Evolutionary conservation across 2,329 filamentous ascomycete genomes (phyloP), one percentile per base, ranked within the genome.

Genomic region (Cladobotryum protrusum): DNA sequence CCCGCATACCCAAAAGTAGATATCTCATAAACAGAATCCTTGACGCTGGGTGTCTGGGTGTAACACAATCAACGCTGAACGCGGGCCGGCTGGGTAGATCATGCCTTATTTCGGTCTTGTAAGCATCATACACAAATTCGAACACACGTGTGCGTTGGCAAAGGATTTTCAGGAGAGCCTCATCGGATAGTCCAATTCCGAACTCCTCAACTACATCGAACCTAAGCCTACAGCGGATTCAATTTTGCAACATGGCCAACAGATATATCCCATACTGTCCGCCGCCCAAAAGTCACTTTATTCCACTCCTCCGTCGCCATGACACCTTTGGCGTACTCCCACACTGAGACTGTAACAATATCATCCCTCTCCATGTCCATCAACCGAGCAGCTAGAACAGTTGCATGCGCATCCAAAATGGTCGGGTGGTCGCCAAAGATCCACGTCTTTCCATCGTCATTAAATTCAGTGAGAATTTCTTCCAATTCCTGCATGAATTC

Each of bases 401-500:
- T 50, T 12, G 56, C 59, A 40, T 64, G 58, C 14, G 59, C 63
- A 39, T 66, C 63, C 20, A 63, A 40, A n/a, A 66, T 61, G 1
- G 62, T 64, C 8, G 62, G 62, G 32, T 52, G 50, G 8, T 52
- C 53, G 11, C 60, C 62, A 39, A 65, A 63, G 20, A 65, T 59
- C 59, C 61, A 66, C 7, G 45, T 47, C 20, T 51, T 54, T 12
- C 47, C 54, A 6, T 20, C 48, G 4, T 46, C 45, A n/a, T 43
- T 43, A 19, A 55, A 36, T 40, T 56, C 37, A n/a, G 41, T 43
- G 7, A 61, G 48, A 5, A 59, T 24, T 3, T 45, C 47, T 5
- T 54, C 53, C 12, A 65, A 35, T 3, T 57, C 54, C 17, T 55
- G 43, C 49, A 64, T 56, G 24, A 65, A 60, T 4, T 49, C 53